Evolutionary conservation across 139 green algal species (phyloP), one percentile per base, ranked within the genome.

Genomic region (Micractinium conductrix): DNA sequence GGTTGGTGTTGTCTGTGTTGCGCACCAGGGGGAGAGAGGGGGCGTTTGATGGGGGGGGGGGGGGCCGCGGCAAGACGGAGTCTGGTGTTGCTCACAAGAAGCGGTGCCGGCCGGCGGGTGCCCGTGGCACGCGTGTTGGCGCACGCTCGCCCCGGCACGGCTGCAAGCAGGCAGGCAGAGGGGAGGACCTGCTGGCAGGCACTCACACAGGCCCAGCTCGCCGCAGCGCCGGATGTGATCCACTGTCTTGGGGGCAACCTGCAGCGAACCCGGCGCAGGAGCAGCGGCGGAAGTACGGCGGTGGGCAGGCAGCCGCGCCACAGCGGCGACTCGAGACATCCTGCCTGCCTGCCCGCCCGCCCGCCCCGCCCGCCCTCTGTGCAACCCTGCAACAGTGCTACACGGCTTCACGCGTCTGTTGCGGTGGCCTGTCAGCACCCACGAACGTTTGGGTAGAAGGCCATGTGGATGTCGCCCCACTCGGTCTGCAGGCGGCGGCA

Each of bases 1-100:
- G 90, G 83, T 97, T 97, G 35, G 86, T 93, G 67, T 92, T 95
- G 91, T 98, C 98, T 2, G 83, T n/a, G n/a, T n/a, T n/a, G n/a
- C n/a, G n/a, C n/a, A n/a, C n/a, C n/a, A n/a, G n/a, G n/a, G n/a
- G n/a, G n/a, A n/a, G n/a, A n/a, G n/a, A n/a, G n/a, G n/a, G n/a
- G n/a, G n/a, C n/a, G n/a, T n/a, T n/a, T n/a, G n/a, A n/a, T n/a
- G n/a, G n/a, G n/a, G n/a, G n/a, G n/a, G n/a, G n/a, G n/a, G n/a
- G n/a, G n/a, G n/a, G n/a, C n/a, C n/a, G n/a, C n/a, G n/a, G n/a
- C n/a, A n/a, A n/a, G n/a, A n/a, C n/a, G n/a, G n/a, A n/a, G n/a
- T n/a, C n/a, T n/a, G n/a, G n/a, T n/a, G n/a, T n/a, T n/a, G n/a
- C n/a, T n/a, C n/a, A n/a, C n/a, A n/a, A n/a, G n/a, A n/a, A n/a